A percentile compares a stretch with the other conserved stretches of the same genome.
These are phyloP conservation scores for Tricholoma flavovirens DNA, from an alignment of 768 basidiomycete genomes.

Conservation along the genomic window DNA sequence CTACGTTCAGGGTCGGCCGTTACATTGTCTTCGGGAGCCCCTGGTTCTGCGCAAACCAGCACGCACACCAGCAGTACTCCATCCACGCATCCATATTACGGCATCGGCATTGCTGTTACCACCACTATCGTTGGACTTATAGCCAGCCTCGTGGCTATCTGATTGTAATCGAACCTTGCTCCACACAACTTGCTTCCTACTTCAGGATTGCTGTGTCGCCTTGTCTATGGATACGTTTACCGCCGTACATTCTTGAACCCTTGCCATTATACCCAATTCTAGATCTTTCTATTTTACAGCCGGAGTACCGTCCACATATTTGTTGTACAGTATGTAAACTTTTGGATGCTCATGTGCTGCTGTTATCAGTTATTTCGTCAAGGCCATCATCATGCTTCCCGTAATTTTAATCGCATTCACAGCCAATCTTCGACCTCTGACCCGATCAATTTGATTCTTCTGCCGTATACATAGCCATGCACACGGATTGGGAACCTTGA, in stretches of 20 bases:
- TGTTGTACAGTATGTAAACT: neutral
- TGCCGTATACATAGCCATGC: too few species aligned
- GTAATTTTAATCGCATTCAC: too few species aligned
- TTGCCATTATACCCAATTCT: neutral
- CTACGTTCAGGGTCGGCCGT: conserved; percentile 15
- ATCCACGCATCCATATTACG: conserved; percentile 5
- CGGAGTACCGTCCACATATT: neutral
- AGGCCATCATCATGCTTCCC: too few species aligned
- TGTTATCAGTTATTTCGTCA: neutral
- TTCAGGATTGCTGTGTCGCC: neutral
- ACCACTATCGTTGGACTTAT: conserved; percentile 11
- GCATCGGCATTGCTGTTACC: conserved; percentile 7
- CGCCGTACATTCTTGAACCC: too few species aligned
- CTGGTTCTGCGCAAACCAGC: conserved; percentile 26
- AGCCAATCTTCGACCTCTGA: too few species aligned
- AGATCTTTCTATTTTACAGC: neutral
- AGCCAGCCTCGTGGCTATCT: conserved; percentile 13
- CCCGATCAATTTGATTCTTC: too few species aligned
- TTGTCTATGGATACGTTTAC: neutral
- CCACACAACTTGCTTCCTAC: too few species aligned
- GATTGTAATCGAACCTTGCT: conserved; percentile 4
- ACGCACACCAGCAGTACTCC: conserved; percentile 3
- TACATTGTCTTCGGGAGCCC: conserved; percentile 28
- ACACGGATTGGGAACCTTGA: too few species aligned
- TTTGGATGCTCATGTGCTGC: neutral